Conservation (phyloP, 2,329 filamentous ascomycete species). For the Macroventuria anomochaeta region DNA sequence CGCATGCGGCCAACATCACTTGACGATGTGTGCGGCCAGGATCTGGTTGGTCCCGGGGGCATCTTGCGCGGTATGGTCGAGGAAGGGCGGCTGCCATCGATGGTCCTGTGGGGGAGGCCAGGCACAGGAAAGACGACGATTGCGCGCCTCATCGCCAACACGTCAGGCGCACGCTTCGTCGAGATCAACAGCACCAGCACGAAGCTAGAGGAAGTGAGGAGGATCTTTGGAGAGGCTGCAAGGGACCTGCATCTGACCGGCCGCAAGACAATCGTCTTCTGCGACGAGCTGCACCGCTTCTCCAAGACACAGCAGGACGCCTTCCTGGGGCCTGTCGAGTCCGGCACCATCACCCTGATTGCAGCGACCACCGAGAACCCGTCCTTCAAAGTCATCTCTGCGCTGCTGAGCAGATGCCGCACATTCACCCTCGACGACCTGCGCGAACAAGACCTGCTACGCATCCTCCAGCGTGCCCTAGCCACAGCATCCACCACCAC, state of each 20-base stretch:
- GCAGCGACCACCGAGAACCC: conserved; percentile 98
- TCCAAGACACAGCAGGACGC: conserved; percentile 93
- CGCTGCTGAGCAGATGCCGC: conserved; percentile 85
- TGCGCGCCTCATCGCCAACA: conserved; percentile 83
- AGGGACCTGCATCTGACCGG: conserved; percentile 82
- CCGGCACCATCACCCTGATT: conserved; percentile 87
- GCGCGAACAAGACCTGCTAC: conserved; percentile 71
- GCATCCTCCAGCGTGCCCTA: conserved; percentile 79
- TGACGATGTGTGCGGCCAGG: conserved; percentile 89
- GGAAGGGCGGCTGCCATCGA: conserved; percentile 83
- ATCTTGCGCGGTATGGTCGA: conserved; percentile 87
- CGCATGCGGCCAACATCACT: conserved; percentile 86
- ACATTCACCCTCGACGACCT: conserved; percentile 87
- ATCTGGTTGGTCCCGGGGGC: conserved; percentile 84
- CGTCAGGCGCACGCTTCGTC: conserved; percentile 78
- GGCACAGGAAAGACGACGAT: conserved; percentile 92
- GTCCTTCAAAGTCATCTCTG: conserved; percentile 88
- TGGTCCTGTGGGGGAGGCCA: conserved; percentile 89
- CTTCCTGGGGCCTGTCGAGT: conserved; percentile 90
- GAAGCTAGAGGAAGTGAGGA: conserved; percentile 89
- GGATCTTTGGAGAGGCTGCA: conserved; percentile 83
- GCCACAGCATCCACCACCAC: conserved; percentile 62
- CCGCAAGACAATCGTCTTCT: conserved; percentile 93
- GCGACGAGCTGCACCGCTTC: conserved; percentile 95
- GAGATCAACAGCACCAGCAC: conserved; percentile 94